phyloP scores from a whole-genome alignment of 257 asterid genomes.

The Euphrasia confusa region DNA sequence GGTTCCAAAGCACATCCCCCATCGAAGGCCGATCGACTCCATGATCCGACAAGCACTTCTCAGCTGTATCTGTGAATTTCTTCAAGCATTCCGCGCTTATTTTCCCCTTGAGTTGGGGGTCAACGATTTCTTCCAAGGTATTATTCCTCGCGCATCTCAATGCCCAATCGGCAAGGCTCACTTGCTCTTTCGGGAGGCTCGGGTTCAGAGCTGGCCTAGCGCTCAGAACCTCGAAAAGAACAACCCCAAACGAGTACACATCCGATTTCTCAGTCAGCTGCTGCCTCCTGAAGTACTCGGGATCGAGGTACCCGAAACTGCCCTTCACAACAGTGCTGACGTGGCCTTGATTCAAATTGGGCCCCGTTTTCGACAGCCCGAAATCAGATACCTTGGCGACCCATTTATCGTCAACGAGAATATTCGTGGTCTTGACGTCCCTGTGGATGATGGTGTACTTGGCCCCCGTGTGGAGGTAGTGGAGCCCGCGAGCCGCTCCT shows the following conservation, averaged over 20 bases:
- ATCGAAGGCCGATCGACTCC: slow-evolving; percentile 55
- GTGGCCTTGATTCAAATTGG: slow-evolving; percentile 79
- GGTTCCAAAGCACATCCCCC: slow-evolving; percentile 84
- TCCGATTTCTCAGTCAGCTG: slow-evolving; percentile 83
- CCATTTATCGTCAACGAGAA: slow-evolving; percentile 78
- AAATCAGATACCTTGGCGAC: slow-evolving; percentile 91
- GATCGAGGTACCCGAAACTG: slow-evolving; percentile 82
- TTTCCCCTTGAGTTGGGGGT: slow-evolving; percentile 67
- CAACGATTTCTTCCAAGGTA: slow-evolving; percentile 50
- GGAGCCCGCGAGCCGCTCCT: slow-evolving; percentile 84
- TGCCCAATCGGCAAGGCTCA: slow-evolving; percentile 79
- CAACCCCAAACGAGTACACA: slow-evolving; percentile 85
- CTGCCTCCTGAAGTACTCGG: slow-evolving; percentile 73
- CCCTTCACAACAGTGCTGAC: slow-evolving; percentile 84
- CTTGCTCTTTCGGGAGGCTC: slow-evolving; percentile 75
- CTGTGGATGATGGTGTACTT: slow-evolving; percentile 85
- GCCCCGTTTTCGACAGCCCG: slow-evolving; percentile 78
- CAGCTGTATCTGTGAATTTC: slow-evolving; percentile 59
- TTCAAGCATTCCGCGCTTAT: slow-evolving; percentile 53
- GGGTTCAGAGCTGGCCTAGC: slow-evolving; percentile 74
- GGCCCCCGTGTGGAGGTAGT: slow-evolving; percentile 84
- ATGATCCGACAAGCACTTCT: slow-evolving; percentile 67
- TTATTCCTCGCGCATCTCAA: slow-evolving; percentile 57
- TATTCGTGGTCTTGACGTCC: slow-evolving; percentile 84
- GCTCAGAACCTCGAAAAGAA: slow-evolving; percentile 72